Conservation (phyloP, 2,329 filamentous ascomycete species). For the Whalleya microplaca region DNA sequence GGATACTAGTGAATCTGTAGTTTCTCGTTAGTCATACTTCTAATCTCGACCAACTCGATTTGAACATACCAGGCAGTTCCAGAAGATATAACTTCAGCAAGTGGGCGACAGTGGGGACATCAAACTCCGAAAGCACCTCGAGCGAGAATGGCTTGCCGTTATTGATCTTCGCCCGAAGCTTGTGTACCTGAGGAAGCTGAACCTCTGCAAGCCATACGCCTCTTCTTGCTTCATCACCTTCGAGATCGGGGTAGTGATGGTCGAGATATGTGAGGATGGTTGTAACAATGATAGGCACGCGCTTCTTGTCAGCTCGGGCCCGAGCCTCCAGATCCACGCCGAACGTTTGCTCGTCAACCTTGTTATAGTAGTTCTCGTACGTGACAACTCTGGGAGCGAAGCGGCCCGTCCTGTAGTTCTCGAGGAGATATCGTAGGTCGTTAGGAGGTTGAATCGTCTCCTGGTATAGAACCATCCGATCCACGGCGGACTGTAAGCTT, state of each 20-base stretch:
- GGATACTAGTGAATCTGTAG: constrained; percentile 89
- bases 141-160: constrained; percentile 79
- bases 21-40: constrained; percentile 30
- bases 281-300: constrained; percentile 89
- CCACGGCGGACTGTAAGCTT: constrained; percentile 90
- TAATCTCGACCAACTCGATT: neutral
- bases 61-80: constrained; percentile 80
- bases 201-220: constrained; percentile 96
- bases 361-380: constrained; percentile 99
- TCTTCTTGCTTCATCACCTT: constrained; percentile 90
- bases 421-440: constrained; percentile 89
- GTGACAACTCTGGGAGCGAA: constrained; percentile 89
- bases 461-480: constrained; percentile 99
- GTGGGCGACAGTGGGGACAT: constrained; percentile 91
- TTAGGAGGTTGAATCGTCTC: constrained; percentile 95
- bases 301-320: constrained; percentile 90
- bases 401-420: constrained; percentile 94
- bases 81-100: constrained; percentile 92
- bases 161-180: constrained; percentile 81
- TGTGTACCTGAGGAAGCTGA: constrained; percentile 80
- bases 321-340: constrained; percentile 97
- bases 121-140: constrained; percentile 82
- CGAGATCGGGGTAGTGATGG: constrained; percentile 94
- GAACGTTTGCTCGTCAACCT: constrained; percentile 95
- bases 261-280: constrained; percentile 94